A percentile compares a stretch with the other conserved stretches of the same genome.
Evolutionary conservation across 805 yeast species (phyloP).

Genomic region (Danielia reshetovae): DNA sequence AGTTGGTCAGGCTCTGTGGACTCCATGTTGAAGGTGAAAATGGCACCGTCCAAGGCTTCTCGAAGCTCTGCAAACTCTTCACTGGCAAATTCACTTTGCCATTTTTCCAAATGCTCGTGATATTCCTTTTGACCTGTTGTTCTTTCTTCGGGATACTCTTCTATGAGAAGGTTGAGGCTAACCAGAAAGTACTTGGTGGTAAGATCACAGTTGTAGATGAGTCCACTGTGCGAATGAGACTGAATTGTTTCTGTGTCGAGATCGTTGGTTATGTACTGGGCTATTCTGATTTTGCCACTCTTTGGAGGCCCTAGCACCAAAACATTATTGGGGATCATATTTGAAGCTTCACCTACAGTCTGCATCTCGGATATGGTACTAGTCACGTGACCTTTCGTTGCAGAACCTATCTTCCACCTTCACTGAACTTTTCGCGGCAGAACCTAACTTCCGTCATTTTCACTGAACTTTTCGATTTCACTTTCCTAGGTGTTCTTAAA

Average conservation of each 20-base stretch:
- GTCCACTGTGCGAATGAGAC: conserved; percentile 29
- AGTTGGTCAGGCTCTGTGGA: conserved; percentile 19
- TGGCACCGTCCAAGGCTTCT: conserved; percentile 43
- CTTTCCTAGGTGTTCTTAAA: too few species aligned
- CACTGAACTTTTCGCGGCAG: too few species aligned
- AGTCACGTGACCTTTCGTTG: too few species aligned
- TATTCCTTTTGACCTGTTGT: conserved; percentile 6
- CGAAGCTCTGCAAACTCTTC: conserved; percentile 41
- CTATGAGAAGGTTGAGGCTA: conserved; percentile 29
- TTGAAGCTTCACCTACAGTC: not conserved
- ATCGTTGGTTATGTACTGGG: conserved; percentile 24
- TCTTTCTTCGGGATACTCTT: conserved; percentile 31
- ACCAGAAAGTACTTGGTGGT: conserved; percentile 31
- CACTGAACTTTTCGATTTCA: too few species aligned
- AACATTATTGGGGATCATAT: conserved; percentile 32
- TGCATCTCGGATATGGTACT: too few species aligned
- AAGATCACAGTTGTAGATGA: conserved; percentile 23
- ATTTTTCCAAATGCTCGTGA: conserved; percentile 22
- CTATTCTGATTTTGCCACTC: conserved; percentile 36
- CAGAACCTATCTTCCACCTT: too few species aligned
- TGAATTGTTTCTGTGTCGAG: conserved; percentile 32
- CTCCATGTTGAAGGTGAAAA: conserved; percentile 35
- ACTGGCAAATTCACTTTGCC: conserved; percentile 37
- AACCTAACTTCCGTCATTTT: too few species aligned
- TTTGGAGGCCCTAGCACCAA: conserved; percentile 43